Evolutionary conservation across 306 rosid genomes (phyloP).

Genomic region (Coriaria nepalensis): DNA sequence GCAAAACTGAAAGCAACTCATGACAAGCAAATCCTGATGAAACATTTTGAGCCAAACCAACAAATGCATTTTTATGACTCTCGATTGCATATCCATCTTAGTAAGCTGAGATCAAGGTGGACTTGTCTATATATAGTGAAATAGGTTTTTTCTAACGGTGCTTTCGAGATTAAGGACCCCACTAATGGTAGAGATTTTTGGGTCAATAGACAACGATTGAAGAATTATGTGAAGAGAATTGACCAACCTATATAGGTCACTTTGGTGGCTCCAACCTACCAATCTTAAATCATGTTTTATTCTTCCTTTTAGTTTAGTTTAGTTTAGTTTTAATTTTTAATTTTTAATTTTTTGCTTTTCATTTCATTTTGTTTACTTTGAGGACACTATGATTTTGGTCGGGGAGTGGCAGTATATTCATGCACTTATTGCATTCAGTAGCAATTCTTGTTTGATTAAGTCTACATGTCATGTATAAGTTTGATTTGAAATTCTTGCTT

Average conservation of each 20-base stretch:
- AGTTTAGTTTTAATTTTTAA: too few relatives aligned
- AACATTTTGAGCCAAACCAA: background rate
- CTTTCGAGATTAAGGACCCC: background rate
- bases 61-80: background rate
- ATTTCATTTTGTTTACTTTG: too few relatives aligned
- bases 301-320: too few relatives aligned
- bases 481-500: background rate
- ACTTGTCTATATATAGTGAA: background rate
- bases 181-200: background rate
- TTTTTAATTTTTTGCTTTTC: too few relatives aligned
- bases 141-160: background rate
- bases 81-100: background rate
- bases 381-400: background rate
- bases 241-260: too few relatives aligned
- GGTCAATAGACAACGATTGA: too few relatives aligned
- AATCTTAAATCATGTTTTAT: too few relatives aligned
- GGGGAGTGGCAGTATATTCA: background rate
- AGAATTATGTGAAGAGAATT: too few relatives aligned
- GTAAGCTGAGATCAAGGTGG: conserved; percentile 3
- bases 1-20: background rate
- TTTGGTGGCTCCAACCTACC: too few relatives aligned
- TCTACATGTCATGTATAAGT: background rate
- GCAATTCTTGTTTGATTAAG: background rate
- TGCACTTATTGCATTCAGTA: background rate
- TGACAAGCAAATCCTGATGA: background rate